A percentile compares a stretch with the other conserved stretches of the same genome.
Evolutionary conservation across 768 basidiomycete genomes (phyloP).

Genomic region (Kwoniella dendrophila): DNA sequence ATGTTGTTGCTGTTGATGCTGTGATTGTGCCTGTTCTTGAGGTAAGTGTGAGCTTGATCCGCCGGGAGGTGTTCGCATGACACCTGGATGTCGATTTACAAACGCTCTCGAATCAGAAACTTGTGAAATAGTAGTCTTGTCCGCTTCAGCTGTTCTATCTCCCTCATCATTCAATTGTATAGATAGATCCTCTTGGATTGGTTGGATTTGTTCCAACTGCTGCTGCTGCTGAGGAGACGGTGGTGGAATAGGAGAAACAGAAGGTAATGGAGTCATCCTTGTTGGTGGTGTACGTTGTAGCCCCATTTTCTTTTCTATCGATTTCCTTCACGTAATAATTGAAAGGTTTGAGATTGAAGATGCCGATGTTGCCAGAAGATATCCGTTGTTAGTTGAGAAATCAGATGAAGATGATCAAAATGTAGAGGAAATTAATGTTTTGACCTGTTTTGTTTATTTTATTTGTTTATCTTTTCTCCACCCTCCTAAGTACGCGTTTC

Average conservation of each 20-base stretch:
- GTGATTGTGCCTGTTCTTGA: background rate
- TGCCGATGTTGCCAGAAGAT: too few relatives aligned
- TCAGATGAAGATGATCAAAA: too few relatives aligned
- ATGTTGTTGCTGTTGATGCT: too few relatives aligned
- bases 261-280: constrained; percentile 10
- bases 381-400: too few relatives aligned
- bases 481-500: too few relatives aligned
- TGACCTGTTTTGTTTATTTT: background rate
- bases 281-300: constrained; percentile 41
- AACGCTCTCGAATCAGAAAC: constrained; percentile 29
- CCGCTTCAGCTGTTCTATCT: background rate
- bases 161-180: background rate
- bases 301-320: constrained; percentile 31
- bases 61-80: constrained; percentile 32
- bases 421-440: constrained; percentile 2
- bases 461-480: background rate
- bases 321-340: too few relatives aligned
- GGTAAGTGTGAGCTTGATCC: background rate
- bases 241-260: background rate
- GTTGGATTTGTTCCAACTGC: background rate
- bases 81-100: constrained; percentile 28
- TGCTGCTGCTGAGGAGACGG: background rate
- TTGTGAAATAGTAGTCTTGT: constrained; percentile 4
- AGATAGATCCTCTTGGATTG: background rate
- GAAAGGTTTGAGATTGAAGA: background rate